Evolutionary conservation across 345 rosid species (phyloP), one percentile per base, ranked within the genome.

Genomic region (Tarenaya hassleriana): DNA sequence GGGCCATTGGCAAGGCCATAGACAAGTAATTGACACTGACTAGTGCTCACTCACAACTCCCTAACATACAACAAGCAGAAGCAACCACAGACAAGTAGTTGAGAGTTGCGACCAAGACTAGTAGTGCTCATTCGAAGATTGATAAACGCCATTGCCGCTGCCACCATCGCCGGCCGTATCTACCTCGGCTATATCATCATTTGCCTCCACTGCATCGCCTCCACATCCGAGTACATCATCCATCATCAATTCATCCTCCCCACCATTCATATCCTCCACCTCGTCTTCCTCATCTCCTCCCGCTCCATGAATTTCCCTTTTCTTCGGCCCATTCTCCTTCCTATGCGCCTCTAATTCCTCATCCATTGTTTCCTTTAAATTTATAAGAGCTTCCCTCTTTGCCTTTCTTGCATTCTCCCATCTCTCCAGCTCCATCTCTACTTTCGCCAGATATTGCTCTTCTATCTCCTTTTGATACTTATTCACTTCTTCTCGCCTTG

Each of bases 311-410:
- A 92, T 81, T 70, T 81, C 85, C 69, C 97, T 85, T 24, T 73
- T 76, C 80, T 85, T 92, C 12, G 94, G 98, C 52, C 98, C 98
- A 37, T 92, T 94, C 79, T 92, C 97, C 56, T 88, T 84, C 76
- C 88, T 71, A 62, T 88, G 98, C n/a, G 75, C 75, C 51, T 92
- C 98, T 67, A 92, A 66, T 56, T 92, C 98, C 63, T 83, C 83
- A 80, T 92, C 97, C 97, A 92, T 92, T 0, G 97, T 85, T 69
- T 92, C 97, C 70, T 92, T 97, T 47, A 88, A 73, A 71, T 80
- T 83, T 40, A 80, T 48, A n/a, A n/a, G n/a, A 41, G 35, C 53
- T 44, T 64, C n/a, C n/a, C n/a, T n/a, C n/a, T n/a, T 77, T 2
- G 73, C 78, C 47, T 75, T 83, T 70, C 91, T 77, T 16, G 85